These are phyloP conservation scores for Cucurbita pepo DNA, from an alignment of 306 rosid genomes.

Conservation along the genomic window DNA sequence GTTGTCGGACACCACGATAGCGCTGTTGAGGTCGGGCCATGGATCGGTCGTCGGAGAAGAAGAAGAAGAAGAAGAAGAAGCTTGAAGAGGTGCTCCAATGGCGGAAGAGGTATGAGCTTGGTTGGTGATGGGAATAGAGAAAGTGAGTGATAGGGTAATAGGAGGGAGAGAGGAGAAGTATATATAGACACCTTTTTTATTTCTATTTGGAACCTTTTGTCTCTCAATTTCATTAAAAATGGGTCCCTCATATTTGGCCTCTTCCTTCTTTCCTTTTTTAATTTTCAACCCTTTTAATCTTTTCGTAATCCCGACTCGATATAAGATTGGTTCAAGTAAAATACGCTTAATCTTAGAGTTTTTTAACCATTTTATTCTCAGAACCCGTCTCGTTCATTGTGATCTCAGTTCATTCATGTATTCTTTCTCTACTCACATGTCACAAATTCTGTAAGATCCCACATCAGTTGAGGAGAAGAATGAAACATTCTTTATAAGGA, in stretches of 20 bases:
- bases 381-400: no score
- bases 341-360: no score
- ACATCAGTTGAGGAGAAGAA: no score
- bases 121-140: slow-evolving; percentile 1
- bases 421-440: no score
- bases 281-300: background rate
- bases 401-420: no score
- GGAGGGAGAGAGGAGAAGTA: background rate
- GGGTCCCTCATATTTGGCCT: slow-evolving; percentile 2
- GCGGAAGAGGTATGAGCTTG: background rate
- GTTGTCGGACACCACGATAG: slow-evolving; percentile 91
- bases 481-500: no score
- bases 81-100: background rate
- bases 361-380: no score
- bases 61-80: background rate
- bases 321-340: no score
- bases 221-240: background rate
- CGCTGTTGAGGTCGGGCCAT: slow-evolving; percentile 96
- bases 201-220: background rate
- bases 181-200: background rate
- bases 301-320: background rate
- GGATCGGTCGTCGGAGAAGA: background rate
- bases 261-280: background rate
- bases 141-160: background rate
- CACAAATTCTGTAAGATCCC: no score